These are phyloP conservation scores for Solanum medicagineum DNA, from an alignment of 257 asterid species.

Conservation along the genomic window DNA sequence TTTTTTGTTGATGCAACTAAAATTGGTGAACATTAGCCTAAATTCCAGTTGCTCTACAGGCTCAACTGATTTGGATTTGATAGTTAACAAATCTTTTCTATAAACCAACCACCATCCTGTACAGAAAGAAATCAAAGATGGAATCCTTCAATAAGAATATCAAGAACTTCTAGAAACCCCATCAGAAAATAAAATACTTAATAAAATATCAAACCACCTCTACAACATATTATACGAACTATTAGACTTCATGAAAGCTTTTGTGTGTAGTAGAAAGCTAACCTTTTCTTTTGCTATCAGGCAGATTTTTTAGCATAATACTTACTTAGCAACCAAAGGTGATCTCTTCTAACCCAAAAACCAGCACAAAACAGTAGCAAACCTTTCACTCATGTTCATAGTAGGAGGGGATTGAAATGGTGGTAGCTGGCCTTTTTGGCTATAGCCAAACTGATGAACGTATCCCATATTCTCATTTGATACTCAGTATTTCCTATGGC, in stretches of 20 bases:
- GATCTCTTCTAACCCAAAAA: too few relatives aligned
- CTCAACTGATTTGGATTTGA: not conserved
- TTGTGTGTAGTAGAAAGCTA: not conserved
- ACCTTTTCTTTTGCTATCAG: not conserved
- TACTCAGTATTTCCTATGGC: too few relatives aligned
- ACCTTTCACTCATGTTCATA: too few relatives aligned
- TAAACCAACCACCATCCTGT: too few relatives aligned
- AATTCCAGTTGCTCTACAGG: not conserved
- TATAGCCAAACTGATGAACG: too few relatives aligned
- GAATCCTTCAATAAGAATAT: not conserved
- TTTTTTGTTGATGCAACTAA: not conserved
- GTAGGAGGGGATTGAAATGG: too few relatives aligned
- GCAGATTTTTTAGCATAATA: not conserved
- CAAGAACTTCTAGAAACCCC: not conserved
- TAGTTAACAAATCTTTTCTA: too few relatives aligned
- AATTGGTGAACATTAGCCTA: not conserved
- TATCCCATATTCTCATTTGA: too few relatives aligned
- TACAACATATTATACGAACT: not conserved
- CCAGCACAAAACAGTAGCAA: too few relatives aligned
- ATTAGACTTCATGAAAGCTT: not conserved
- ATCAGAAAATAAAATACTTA: too few relatives aligned
- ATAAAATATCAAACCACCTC: not conserved
- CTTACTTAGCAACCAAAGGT: not conserved
- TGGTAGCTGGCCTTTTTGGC: too few relatives aligned
- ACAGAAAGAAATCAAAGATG: not conserved